Percentiles rank a stretch among this genome's conserved stretches.
These are phyloP conservation scores for Euryodendron excelsum DNA, from an alignment of 148 eudicot species.

Conservation along the genomic window DNA sequence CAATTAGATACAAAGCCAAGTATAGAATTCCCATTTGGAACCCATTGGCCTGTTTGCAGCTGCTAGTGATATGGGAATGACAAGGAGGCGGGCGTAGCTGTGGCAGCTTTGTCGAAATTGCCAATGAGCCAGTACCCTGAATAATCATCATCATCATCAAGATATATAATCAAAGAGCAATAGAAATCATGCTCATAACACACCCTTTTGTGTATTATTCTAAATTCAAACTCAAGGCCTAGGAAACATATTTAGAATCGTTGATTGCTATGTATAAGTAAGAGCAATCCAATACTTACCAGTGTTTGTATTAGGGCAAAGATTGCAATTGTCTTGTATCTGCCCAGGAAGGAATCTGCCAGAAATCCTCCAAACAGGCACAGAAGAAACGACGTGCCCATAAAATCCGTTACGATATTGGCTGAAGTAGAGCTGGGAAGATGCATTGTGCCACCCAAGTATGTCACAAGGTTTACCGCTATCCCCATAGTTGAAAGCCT, in stretches of 20 bases:
- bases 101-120: slow-evolving; percentile 61
- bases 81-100: slow-evolving; percentile 67
- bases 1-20: slow-evolving; percentile 50
- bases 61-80: slow-evolving; percentile 14
- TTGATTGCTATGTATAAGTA: too few species aligned
- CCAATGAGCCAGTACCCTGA: slow-evolving; percentile 68
- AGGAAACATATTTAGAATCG: too few species aligned
- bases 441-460: slow-evolving; percentile 74
- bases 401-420: slow-evolving; percentile 77
- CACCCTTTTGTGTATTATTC: too few species aligned
- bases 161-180: background rate
- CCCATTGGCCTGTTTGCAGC: slow-evolving; percentile 57
- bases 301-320: slow-evolving; percentile 57
- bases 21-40: slow-evolving; percentile 66
- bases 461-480: slow-evolving; percentile 94
- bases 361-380: slow-evolving; percentile 84
- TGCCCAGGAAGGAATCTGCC: slow-evolving; percentile 82
- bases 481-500: slow-evolving; percentile 98
- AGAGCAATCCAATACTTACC: slow-evolving; percentile 49
- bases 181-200: too few species aligned
- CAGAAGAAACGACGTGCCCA: slow-evolving; percentile 86
- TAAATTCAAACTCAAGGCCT: too few species aligned
- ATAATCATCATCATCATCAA: background rate
- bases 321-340: slow-evolving; percentile 74
- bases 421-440: slow-evolving; percentile 76